phyloP scores from a whole-genome alignment of 1,284 basidiomycete genomes.

The Hypsizygus ulmarius region DNA sequence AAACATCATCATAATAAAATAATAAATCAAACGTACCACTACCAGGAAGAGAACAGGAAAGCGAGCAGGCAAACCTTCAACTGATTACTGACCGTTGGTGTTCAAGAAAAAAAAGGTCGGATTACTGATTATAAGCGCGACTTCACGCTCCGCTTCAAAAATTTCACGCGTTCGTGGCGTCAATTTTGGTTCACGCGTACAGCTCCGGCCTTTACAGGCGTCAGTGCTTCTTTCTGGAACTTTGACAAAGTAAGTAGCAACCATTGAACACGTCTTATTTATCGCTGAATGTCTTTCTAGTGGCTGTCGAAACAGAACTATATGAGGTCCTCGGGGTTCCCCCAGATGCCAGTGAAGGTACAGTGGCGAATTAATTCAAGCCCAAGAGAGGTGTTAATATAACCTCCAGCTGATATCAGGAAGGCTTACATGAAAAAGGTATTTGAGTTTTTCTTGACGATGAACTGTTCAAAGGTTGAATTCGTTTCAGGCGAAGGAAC shows the following conservation, averaged over 20 bases:
- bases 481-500: slow-evolving; percentile 71
- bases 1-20: slow-evolving; percentile 40
- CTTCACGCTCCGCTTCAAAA: slow-evolving; percentile 32
- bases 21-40: slow-evolving; percentile 10
- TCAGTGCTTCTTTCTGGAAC: background rate
- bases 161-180: slow-evolving; percentile 21
- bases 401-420: slow-evolving; percentile 74
- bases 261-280: background rate
- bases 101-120: background rate
- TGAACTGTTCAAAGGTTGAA: slow-evolving; percentile 26
- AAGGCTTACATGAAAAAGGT: slow-evolving; percentile 92
- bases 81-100: no score
- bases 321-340: slow-evolving; percentile 81
- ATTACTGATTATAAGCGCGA: slow-evolving; percentile 24
- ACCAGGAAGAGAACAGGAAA: background rate
- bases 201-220: slow-evolving; percentile 5
- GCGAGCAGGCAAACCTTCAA: background rate
- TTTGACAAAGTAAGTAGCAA: slow-evolving; percentile 8
- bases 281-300: slow-evolving; percentile 30
- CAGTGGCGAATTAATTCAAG: slow-evolving; percentile 9
- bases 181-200: slow-evolving; percentile 7
- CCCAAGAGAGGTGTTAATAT: slow-evolving; percentile 15
- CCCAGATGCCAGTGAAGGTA: slow-evolving; percentile 70
- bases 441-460: slow-evolving; percentile 10
- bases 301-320: slow-evolving; percentile 71